Evolutionary conservation across 2,329 filamentous ascomycete genomes (phyloP), one percentile per base, ranked within the genome.

Genomic region (Trichoderma asperellum): DNA sequence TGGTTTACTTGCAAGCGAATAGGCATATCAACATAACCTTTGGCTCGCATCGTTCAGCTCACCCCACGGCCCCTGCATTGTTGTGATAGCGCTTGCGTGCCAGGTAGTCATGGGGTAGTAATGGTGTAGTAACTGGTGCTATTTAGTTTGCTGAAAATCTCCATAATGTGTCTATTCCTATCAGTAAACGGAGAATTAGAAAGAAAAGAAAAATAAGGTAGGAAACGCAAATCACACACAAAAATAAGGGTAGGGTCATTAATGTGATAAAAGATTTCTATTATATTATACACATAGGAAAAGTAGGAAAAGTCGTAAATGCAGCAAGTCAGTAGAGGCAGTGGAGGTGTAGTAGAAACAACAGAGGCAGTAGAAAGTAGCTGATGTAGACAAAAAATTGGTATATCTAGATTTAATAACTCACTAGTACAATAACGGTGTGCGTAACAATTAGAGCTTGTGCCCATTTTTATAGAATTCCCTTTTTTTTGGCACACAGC

Each of bases 21-120:
- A 32, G 35, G 29, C 35, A 58, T 55, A 67, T 59, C 63, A 14
- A 24, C 37, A 14, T 66, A 49, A 55, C 35, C 52, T 37, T 49
- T 55, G 37, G 53, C 37, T 59, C 37, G 18, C 63, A 29, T 37
- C 37, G n/a, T 21, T 49, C 55, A 59, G 32, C 37, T 37, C 40
- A 29, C 55, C 29, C 63, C 63, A 47, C 63, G 63, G 40, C 40
- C 63, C 53, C 29, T 67, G 53, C 55, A 37, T 67, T 24, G 14
- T 47, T 40, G 55, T 32, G 57, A 49, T 57, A 43, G 40, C 52
- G 29, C 47, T 34, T 58, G 37, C 29, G 27, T 43, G 47, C 16
- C 12, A 24, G 24, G 24, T 55, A 24, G 21, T 29, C 21, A 55
- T 21, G 49, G 49, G 49, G 34, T 56, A 40, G 29, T 47, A 40